Conservation (phyloP, 2,329 filamentous ascomycete genomes). For the Diplodia intermedia region DNA sequence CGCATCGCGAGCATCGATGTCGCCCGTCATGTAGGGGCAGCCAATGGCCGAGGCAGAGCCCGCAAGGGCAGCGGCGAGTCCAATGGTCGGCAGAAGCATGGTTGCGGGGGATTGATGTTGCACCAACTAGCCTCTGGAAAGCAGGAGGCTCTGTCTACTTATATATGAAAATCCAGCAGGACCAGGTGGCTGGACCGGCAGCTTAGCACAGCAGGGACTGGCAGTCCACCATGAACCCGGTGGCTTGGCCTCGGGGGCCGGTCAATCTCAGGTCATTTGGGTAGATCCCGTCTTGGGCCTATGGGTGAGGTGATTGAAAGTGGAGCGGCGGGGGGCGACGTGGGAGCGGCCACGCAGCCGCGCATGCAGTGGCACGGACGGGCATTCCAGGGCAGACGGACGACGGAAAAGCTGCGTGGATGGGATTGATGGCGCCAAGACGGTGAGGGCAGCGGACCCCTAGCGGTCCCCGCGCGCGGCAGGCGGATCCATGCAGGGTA, state of each 20-base stretch:
- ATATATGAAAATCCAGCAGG: slow-evolving; percentile 24
- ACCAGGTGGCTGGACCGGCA: slow-evolving; percentile 19
- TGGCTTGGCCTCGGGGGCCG: slow-evolving; percentile 30
- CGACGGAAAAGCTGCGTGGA: slow-evolving; percentile 21
- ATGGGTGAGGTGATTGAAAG: slow-evolving; percentile 33
- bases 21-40: slow-evolving; percentile 48
- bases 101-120: background rate
- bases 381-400: slow-evolving; percentile 14
- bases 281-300: slow-evolving; percentile 27
- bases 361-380: slow-evolving; percentile 31
- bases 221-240: slow-evolving; percentile 18
- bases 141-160: slow-evolving; percentile 16
- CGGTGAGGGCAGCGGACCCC: slow-evolving; percentile 7
- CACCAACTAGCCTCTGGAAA: slow-evolving; percentile 9
- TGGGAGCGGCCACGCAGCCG: slow-evolving; percentile 30
- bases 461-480: slow-evolving; percentile 16
- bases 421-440: slow-evolving; percentile 29
- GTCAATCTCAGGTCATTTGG: slow-evolving; percentile 33
- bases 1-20: slow-evolving; percentile 38
- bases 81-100: slow-evolving; percentile 31
- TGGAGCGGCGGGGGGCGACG: slow-evolving; percentile 32
- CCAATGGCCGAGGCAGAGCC: slow-evolving; percentile 29
- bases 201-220: slow-evolving; percentile 16
- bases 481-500: slow-evolving; percentile 32
- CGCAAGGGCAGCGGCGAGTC: slow-evolving; percentile 30